Conservation (phyloP, 1,284 basidiomycete genomes). For the Rhodotorula glutinis region DNA sequence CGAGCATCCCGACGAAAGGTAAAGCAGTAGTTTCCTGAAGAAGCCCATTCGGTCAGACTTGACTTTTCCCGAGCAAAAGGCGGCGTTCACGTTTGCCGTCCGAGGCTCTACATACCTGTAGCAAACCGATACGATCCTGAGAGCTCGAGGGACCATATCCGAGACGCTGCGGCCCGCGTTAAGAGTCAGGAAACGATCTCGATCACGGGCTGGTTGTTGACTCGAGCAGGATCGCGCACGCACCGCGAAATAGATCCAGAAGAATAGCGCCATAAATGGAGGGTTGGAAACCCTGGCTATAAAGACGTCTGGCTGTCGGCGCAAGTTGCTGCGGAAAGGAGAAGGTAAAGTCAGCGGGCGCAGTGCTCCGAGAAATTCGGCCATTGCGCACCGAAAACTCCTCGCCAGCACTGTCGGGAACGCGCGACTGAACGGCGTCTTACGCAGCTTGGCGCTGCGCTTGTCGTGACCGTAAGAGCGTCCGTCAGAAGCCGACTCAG, state of each 20-base stretch:
- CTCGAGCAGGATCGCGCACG: neutral
- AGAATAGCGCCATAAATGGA: slow-evolving; percentile 43
- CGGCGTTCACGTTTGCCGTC: no score
- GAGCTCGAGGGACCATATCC: slow-evolving; percentile 48
- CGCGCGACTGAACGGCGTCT: slow-evolving; percentile 24
- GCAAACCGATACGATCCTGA: slow-evolving; percentile 51
- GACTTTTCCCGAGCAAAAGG: no score
- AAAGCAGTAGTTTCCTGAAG: neutral
- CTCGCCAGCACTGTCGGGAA: slow-evolving; percentile 34
- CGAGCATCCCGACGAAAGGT: slow-evolving; percentile 45
- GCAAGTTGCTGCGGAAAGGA: slow-evolving; percentile 20
- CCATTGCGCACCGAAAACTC: slow-evolving; percentile 17
- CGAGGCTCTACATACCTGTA: slow-evolving; percentile 38
- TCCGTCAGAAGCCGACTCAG: no score
- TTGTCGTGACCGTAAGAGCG: no score
- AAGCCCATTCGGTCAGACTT: neutral
- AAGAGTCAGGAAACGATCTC: neutral
- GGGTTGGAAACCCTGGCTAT: slow-evolving; percentile 37
- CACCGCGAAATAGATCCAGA: slow-evolving; percentile 51
- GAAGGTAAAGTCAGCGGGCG: neutral
- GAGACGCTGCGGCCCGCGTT: slow-evolving; percentile 36
- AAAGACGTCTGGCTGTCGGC: slow-evolving; percentile 39
- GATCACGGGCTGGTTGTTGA: neutral
- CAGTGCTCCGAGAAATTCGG: neutral
- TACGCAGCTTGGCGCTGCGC: neutral